Evolutionary conservation across 2,329 filamentous ascomycete genomes (phyloP), one percentile per base, ranked within the genome.

Genomic region (Pseudomassariella vexata): DNA sequence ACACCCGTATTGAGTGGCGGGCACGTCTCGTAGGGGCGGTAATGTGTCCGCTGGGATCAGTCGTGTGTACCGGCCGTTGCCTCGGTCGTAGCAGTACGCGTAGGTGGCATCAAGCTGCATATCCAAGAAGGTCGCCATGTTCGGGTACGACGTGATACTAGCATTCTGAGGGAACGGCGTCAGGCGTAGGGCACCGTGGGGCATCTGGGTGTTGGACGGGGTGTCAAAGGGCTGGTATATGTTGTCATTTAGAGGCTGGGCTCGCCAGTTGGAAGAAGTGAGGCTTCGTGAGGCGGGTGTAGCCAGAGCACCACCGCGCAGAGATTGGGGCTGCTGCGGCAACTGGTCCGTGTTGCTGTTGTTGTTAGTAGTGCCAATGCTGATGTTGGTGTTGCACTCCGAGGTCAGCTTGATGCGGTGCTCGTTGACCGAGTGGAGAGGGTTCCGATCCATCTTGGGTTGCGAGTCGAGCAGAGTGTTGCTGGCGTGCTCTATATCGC

Each of bases 11-110:
- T 73, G 61, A 2, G 56, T 34, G 2, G 59, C 44, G 2, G 67
- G 64, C 5, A 78, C 55, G 26, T 65, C 52, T 22, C 47, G 60
- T 11, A 67, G 66, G 32, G 48, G 56, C 64, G 19, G 67, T 9
- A 79, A 52, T 54, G 64, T 58, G 39, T 79, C 75, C 0, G 68
- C 73, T 0, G 71, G 71, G 10, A 79, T 57, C 1, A 79, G 63
- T 3, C 67, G 60, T 5, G 74, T 76, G 37, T 64, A 70, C 28
- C 59, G 54, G 4, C 74, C 74, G 36, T 75, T 65, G 7, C 66
- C 66, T 6, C 74, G 53, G 31, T 69, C 63, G 32, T 70, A 64
- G 40, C 63, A 75, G 48, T 79, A 79, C 2, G 59, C 63, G 34
- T 62, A 68, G 10, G 50, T 45, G 20, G 36, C 18, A 10, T 57